A percentile compares a stretch with the other conserved stretches of the same genome.
Evolutionary conservation across 139 green algal genomes (phyloP).

Genomic region (Auxenochlorella protothecoides): DNA sequence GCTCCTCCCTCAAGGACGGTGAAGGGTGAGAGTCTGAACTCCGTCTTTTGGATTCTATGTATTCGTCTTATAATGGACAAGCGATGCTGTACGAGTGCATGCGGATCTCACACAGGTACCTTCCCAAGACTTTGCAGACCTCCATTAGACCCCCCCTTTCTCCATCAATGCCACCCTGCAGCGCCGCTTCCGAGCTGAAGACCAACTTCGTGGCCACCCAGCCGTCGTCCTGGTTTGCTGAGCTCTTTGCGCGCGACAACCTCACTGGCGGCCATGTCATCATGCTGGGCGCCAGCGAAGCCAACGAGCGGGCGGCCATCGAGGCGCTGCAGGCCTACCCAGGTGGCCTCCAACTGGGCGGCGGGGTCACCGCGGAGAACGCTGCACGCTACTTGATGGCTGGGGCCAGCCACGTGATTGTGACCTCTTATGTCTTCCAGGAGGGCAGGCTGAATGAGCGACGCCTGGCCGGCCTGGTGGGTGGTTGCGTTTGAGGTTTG

Average conservation of each 20-base stretch:
- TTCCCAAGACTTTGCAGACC: neutral
- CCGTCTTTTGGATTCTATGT: too few relatives aligned
- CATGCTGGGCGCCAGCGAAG: conserved; percentile 84
- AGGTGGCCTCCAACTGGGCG: conserved; percentile 87
- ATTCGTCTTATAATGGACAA: too few relatives aligned
- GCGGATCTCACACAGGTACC: neutral
- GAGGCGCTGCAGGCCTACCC: conserved; percentile 69
- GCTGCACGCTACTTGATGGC: conserved; percentile 76
- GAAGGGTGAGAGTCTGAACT: too few relatives aligned
- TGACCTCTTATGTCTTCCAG: conserved; percentile 89
- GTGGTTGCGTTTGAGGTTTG: neutral
- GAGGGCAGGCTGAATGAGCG: conserved; percentile 78
- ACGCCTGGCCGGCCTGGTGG: conserved; percentile 63
- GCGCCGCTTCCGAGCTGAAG: conserved; percentile 28
- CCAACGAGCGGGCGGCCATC: conserved; percentile 50
- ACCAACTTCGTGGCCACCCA: conserved; percentile 94
- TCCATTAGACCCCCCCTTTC: neutral
- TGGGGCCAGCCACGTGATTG: conserved; percentile 92
- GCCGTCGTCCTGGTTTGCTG: conserved; percentile 66
- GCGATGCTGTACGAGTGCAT: neutral
- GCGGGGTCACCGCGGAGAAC: conserved; percentile 80
- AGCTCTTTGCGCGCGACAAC: conserved; percentile 71
- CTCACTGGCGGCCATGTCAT: conserved; percentile 93
- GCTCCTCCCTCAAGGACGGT: conserved; percentile 80
- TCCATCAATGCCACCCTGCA: neutral